Evolutionary conservation across 2,329 filamentous ascomycete genomes (phyloP).

Genomic region (Emydomyces testavorans): DNA sequence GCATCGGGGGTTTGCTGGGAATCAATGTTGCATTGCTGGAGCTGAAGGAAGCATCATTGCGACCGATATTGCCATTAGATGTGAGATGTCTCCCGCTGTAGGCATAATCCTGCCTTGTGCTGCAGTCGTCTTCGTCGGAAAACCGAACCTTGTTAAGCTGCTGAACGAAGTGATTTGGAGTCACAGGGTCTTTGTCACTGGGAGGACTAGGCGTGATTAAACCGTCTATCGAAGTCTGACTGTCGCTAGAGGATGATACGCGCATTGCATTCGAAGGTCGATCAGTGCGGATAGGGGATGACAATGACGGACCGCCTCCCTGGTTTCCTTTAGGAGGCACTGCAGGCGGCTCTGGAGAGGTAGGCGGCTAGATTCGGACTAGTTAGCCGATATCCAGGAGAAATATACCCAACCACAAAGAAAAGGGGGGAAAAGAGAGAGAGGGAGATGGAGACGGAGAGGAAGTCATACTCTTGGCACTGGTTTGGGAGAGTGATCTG

Average conservation of each 20-base stretch:
- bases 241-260: slow-evolving; percentile 44
- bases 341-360: slow-evolving; percentile 6
- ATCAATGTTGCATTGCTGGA: slow-evolving; percentile 10
- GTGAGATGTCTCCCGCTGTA: not conserved
- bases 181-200: slow-evolving; percentile 4
- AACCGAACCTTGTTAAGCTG: not conserved
- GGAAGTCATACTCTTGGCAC: slow-evolving; percentile 8
- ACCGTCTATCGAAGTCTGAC: slow-evolving; percentile 41
- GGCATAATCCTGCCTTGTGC: not conserved
- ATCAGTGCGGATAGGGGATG: slow-evolving; percentile 37
- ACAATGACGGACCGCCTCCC: slow-evolving; percentile 20
- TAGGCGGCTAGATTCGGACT: not conserved
- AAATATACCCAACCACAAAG: not conserved
- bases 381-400: not conserved
- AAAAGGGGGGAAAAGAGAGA: no score
- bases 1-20: not conserved
- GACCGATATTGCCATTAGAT: not conserved
- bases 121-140: slow-evolving; percentile 4
- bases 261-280: slow-evolving; percentile 35
- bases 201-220: slow-evolving; percentile 31
- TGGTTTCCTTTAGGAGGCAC: slow-evolving; percentile 17
- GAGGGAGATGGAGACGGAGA: not conserved
- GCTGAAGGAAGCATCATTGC: not conserved
- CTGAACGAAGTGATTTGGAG: not conserved
- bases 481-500: slow-evolving; percentile 18